Evolutionary conservation across 1,139 yeast genomes (phyloP), one percentile per base, ranked within the genome.

Genomic region (Insectozyma bohioensis): DNA sequence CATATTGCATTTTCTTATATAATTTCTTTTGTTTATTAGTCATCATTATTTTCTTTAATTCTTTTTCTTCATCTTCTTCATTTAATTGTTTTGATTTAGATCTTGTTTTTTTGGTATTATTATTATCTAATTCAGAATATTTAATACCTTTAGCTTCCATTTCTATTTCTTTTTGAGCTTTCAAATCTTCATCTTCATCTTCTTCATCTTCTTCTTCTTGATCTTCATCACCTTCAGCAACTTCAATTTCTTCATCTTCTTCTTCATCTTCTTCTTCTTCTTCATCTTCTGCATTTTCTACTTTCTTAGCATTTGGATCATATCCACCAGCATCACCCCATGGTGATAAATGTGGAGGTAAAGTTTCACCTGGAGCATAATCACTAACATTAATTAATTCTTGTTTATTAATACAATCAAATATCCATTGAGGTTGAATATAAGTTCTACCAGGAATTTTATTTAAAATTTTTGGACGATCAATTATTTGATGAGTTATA

Each of bases 331-430:
- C 78, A 64, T 92, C 97, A 47, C 97, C 97, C 97, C 98, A 92
- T 67, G 99, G 99, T 36, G 95, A 85, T 54, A 94, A 73, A 62
- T 92, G 98, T 26, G 98, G 97, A 29, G 97, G 97, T 43, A 94
- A 72, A 7, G 88, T 69, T 63, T 92, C 97, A 37, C 99, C 98
- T 4, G 96, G 95, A 27, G 94, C 85, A 56, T 92, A 92, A 38
- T 71, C 73, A 37, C 82, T 80, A 16, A 85, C 96, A 23, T 92
- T 76, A 37, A 85, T 70, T 43, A 92, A 71, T 42, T 75, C 72
- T 33, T 79, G 76, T 63, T 84, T 83, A 66, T 92, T 92, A 46
- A 94, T 70, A 52, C 86, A 81, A 58, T 92, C 99, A 59, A 92
- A 90, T 30, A 92, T 71, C 98, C 98, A 94, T 69, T 92, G 98